Evolutionary conservation across 2,329 filamentous ascomycete genomes (phyloP).

Genomic region (Exophiala xenobiotica): DNA sequence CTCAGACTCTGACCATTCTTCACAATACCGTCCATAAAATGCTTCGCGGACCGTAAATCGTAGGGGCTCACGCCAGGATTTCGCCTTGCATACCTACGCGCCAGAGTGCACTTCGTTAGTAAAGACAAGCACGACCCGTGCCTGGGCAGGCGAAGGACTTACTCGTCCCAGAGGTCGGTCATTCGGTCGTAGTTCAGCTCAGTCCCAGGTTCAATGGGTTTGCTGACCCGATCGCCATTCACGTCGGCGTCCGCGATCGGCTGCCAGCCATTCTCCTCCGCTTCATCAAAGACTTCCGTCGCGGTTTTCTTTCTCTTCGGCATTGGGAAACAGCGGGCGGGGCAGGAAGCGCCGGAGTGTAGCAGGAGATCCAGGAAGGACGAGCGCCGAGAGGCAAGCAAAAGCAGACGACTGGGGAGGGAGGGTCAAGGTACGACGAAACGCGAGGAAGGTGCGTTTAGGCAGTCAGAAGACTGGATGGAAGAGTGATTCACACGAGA

Average conservation of each 20-base stretch:
- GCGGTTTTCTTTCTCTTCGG: conserved; percentile 48
- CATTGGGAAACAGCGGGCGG: conserved; percentile 37
- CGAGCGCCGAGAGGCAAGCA: conserved; percentile 17
- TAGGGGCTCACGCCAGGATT: no score
- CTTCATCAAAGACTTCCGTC: conserved; percentile 39
- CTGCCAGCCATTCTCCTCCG: conserved; percentile 22
- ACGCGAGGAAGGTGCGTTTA: no score
- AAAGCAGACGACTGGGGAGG: conserved; percentile 18
- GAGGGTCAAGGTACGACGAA: conserved; percentile 19
- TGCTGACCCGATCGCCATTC: conserved; percentile 28
- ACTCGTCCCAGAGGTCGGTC: conserved; percentile 22
- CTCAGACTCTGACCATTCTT: no score
- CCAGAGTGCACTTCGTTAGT: conserved; percentile 13
- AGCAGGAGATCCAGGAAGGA: conserved; percentile 5
- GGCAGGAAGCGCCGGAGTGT: conserved; percentile 11
- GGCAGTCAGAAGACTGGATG: no score
- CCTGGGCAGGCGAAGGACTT: conserved; percentile 18
- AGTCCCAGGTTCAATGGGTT: conserved; percentile 27
- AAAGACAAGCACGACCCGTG: conserved; percentile 9
- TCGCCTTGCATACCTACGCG: conserved; percentile 26
- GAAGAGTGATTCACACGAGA: no score
- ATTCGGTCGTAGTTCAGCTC: conserved; percentile 29
- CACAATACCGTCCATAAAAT: no score
- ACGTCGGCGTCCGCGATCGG: conserved; percentile 17
- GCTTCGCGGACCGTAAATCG: no score